A percentile compares a stretch with the other conserved stretches of the same genome.
Evolutionary conservation across 805 yeast genomes (phyloP).

Genomic region (Barnettozyma salicaria): DNA sequence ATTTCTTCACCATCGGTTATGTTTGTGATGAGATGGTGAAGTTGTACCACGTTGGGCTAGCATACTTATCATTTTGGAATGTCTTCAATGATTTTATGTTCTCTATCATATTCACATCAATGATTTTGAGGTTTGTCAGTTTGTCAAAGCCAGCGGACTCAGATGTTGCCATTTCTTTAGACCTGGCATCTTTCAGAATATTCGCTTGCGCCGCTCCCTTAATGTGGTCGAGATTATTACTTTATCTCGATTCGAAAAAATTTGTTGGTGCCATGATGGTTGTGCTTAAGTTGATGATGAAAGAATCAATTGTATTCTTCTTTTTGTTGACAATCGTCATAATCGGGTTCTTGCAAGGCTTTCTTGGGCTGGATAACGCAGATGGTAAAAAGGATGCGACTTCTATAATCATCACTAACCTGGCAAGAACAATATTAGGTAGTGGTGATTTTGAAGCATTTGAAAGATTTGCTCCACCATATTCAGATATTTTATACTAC

Average conservation of each 20-base stretch:
- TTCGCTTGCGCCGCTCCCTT: conserved; percentile 79
- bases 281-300: conserved; percentile 79
- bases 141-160: conserved; percentile 25
- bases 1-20: conserved; percentile 60
- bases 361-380: conserved; percentile 79
- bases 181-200: conserved; percentile 58
- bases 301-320: conserved; percentile 79
- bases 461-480: conserved; percentile 74
- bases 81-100: conserved; percentile 72
- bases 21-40: conserved; percentile 63
- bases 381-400: conserved; percentile 82
- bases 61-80: conserved; percentile 72
- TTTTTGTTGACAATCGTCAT: conserved; percentile 64
- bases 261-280: conserved; percentile 89
- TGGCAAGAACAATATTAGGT: conserved; percentile 69
- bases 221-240: conserved; percentile 75
- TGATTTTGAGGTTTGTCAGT: conserved; percentile 44
- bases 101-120: conserved; percentile 44
- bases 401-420: conserved; percentile 49
- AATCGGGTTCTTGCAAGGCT: conserved; percentile 80
- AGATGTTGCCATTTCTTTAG: conserved; percentile 31
- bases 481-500: conserved; percentile 75
- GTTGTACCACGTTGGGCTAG: conserved; percentile 68
- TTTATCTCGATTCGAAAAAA: conserved; percentile 70
- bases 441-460: conserved; percentile 68